Base-by-base conservation (phyloP, 768 basidiomycete genomes). In the Mycena indigotica region DNA sequence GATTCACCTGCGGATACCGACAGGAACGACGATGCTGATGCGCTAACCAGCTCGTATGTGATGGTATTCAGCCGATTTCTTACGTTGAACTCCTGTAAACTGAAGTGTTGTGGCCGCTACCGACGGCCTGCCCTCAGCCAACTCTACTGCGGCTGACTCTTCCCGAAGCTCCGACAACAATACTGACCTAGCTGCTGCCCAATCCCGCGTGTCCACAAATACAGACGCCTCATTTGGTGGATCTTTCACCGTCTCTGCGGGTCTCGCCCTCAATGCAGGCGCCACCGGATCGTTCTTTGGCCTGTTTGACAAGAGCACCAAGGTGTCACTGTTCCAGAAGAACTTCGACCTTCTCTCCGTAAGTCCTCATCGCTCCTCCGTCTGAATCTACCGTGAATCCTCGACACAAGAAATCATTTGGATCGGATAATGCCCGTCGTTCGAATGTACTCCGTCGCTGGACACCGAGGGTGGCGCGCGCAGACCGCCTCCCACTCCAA, bases 331-430 rank as follows among this genome's bases (percentile, higher is more conserved):
- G 24, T 62, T 62, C 61, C 38, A 62, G 45, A 62, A 62, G 53
- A 35, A 41, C 24, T 57, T 61, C 35, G 40, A 53, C 25, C 49
- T 61, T 12, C 41, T 61, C 4, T 56, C 40, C 23, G 59, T 61
- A 29, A 29, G 54, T 55, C 24, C 17, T 16, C 5, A 8, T 29
- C n/a, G 35, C n/a, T 38, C 35, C 35, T 38, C 35, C 35, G 15
- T 15, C 12, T 28, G 5, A n/a, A n/a, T n/a, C n/a, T n/a, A n/a
- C n/a, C n/a, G n/a, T n/a, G n/a, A n/a, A n/a, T n/a, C n/a, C n/a
- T n/a, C n/a, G n/a, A n/a, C n/a, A n/a, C n/a, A n/a, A 61, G 60
- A 53, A 61, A 61, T 35, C 46, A 12, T 61, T 61, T 29, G 60
- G 60, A 6, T 51, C 28, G n/a, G 28, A 26, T 30, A 40, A 50